phyloP scores from a whole-genome alignment of 2,329 filamentous ascomycete genomes.

The Gaeumannomyces sp. region DNA sequence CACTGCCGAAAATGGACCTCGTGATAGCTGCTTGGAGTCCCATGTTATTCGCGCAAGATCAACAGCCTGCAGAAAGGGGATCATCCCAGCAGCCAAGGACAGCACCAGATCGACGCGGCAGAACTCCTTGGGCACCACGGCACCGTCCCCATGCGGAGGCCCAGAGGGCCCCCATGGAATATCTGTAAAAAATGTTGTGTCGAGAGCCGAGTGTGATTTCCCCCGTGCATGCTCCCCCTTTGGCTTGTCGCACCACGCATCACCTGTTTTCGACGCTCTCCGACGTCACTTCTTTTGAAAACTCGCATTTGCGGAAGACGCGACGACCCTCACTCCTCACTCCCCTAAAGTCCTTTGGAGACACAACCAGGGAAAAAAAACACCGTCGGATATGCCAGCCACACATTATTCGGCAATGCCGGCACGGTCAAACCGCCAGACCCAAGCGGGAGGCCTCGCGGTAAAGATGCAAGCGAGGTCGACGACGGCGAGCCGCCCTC shows the following conservation, averaged over 20 bases:
- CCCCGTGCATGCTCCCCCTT: too few relatives aligned
- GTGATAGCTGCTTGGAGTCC: not conserved
- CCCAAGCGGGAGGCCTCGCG: not conserved
- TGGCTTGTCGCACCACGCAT: too few relatives aligned
- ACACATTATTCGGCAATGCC: not conserved
- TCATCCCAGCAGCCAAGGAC: not conserved
- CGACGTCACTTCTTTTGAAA: too few relatives aligned
- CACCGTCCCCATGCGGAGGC: not conserved
- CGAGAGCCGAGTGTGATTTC: not conserved
- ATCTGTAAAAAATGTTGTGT: not conserved
- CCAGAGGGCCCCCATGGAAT: not conserved
- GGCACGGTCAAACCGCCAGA: not conserved
- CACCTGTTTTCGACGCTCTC: too few relatives aligned
- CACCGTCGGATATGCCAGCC: too few relatives aligned
- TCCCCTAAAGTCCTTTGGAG: too few relatives aligned
- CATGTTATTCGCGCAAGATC: not conserved
- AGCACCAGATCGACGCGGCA: not conserved
- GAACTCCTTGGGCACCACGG: not conserved
- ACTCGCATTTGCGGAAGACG: too few relatives aligned
- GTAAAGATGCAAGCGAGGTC: not conserved
- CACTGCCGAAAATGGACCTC: not conserved
- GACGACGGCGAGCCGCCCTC: not conserved
- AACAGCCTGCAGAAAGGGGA: not conserved
- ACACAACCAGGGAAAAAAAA: too few relatives aligned
- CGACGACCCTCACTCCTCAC: too few relatives aligned